Conservation (phyloP, 2,329 filamentous ascomycete species). For the Drechslerella coelobrocha region DNA sequence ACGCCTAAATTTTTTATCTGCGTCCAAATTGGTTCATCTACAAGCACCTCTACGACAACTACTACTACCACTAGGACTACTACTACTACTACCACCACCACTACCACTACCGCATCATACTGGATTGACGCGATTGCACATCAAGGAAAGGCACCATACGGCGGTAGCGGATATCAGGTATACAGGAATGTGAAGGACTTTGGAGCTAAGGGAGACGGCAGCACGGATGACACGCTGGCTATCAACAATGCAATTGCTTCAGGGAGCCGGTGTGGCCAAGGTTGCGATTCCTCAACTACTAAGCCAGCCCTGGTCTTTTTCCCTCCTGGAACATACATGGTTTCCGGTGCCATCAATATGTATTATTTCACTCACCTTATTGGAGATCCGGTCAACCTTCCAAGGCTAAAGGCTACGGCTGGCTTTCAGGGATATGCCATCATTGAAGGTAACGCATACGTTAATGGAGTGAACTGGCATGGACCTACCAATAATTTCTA, state of each 20-base stretch:
- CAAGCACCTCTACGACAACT: background rate
- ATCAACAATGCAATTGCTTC: slow-evolving; percentile 75
- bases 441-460: slow-evolving; percentile 88
- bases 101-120: slow-evolving; percentile 5
- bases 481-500: slow-evolving; percentile 85
- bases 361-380: slow-evolving; percentile 94
- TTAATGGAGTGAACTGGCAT: slow-evolving; percentile 71
- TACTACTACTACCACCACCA: background rate
- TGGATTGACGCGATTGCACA: slow-evolving; percentile 36
- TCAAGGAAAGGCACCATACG: slow-evolving; percentile 40
- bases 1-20: background rate
- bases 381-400: slow-evolving; percentile 66
- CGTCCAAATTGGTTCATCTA: background rate
- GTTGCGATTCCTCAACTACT: slow-evolving; percentile 82
- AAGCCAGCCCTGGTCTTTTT: slow-evolving; percentile 92
- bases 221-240: slow-evolving; percentile 81
- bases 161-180: slow-evolving; percentile 27
- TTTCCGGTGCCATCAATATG: slow-evolving; percentile 79
- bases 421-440: slow-evolving; percentile 84
- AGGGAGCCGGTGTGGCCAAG: slow-evolving; percentile 78
- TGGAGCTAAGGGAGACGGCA: slow-evolving; percentile 44
- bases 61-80: background rate
- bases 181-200: slow-evolving; percentile 48
- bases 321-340: slow-evolving; percentile 78
- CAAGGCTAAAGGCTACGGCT: slow-evolving; percentile 75